These are phyloP conservation scores for Melanopsichium pennsylvanicum DNA, from an alignment of 1,284 basidiomycete species.

Conservation along the genomic window DNA sequence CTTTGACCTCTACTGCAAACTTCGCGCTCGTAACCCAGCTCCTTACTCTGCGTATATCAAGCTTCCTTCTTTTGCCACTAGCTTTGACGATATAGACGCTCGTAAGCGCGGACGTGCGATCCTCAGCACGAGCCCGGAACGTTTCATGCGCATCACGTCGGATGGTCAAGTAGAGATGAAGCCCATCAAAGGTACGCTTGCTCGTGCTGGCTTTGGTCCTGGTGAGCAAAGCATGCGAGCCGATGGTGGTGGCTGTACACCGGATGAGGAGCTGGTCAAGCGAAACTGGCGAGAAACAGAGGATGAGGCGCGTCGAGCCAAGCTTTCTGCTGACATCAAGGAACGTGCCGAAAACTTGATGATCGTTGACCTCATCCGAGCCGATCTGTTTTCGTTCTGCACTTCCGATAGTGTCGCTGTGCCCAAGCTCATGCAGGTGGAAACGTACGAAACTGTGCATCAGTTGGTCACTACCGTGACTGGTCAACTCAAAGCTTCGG, in stretches of 20 bases:
- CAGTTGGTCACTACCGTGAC: conserved; percentile 90
- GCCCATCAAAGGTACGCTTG: conserved; percentile 86
- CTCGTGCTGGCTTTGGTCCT: conserved; percentile 56
- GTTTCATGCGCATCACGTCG: conserved; percentile 85
- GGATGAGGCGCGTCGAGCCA: conserved; percentile 66
- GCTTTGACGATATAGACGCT: background rate
- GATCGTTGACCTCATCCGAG: conserved; percentile 96
- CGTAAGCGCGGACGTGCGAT: conserved; percentile 70
- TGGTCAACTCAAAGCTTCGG: conserved; percentile 68
- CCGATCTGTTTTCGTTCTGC: conserved; percentile 82
- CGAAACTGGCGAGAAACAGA: conserved; percentile 38
- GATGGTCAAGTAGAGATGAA: conserved; percentile 80
- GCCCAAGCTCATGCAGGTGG: conserved; percentile 84
- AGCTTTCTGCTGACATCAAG: conserved; percentile 79
- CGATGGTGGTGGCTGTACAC: conserved; percentile 6
- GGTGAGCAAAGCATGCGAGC: conserved; percentile 51
- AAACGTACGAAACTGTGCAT: conserved; percentile 94
- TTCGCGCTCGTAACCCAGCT: conserved; percentile 80
- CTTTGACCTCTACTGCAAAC: conserved; percentile 55
- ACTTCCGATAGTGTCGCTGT: conserved; percentile 78
- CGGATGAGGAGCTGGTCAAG: conserved; percentile 32
- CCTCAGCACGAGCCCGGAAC: conserved; percentile 83
- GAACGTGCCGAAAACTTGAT: conserved; percentile 97
- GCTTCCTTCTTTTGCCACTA: conserved; percentile 71
- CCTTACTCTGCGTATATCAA: conserved; percentile 86